Evolutionary conservation across 2,329 filamentous ascomycete genomes (phyloP).

Genomic region (Cordyceps tenuipes): DNA sequence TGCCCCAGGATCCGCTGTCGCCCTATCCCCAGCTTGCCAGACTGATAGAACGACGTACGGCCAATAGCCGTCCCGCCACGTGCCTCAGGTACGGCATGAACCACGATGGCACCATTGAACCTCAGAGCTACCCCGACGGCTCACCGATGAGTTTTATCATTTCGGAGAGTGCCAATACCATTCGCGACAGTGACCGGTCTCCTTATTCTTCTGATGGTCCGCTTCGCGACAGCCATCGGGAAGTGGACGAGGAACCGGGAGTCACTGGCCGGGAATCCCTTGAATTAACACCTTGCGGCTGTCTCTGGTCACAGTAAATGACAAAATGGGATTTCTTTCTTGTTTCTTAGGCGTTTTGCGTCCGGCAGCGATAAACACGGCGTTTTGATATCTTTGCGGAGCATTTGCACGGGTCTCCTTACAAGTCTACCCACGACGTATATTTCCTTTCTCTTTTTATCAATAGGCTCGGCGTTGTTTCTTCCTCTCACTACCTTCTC

Average conservation of each 20-base stretch:
- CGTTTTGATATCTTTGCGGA: neutral
- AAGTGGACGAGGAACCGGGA: neutral
- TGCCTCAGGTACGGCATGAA: slow-evolving; percentile 43
- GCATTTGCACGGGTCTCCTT: neutral
- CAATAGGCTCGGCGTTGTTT: neutral
- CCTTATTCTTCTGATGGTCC: neutral
- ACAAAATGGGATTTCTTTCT: neutral
- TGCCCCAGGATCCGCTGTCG: slow-evolving; percentile 18
- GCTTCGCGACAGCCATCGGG: neutral
- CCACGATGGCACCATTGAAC: slow-evolving; percentile 26
- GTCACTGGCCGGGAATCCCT: slow-evolving; percentile 9
- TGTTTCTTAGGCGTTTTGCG: neutral
- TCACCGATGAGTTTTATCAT: slow-evolving; percentile 36
- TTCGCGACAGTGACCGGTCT: neutral
- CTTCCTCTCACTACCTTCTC: neutral
- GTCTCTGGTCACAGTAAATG: slow-evolving; percentile 36
- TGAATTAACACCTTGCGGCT: slow-evolving; percentile 44
- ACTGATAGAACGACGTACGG: slow-evolving; percentile 43
- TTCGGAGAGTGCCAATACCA: slow-evolving; percentile 24
- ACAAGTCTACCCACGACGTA: neutral
- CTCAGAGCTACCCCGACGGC: neutral
- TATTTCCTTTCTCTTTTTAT: neutral
- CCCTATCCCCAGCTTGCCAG: slow-evolving; percentile 46
- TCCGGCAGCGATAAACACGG: neutral
- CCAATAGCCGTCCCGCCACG: slow-evolving; percentile 26